phyloP scores from a whole-genome alignment of 2,329 filamentous ascomycete genomes.

The Ramichloridium luteum region DNA sequence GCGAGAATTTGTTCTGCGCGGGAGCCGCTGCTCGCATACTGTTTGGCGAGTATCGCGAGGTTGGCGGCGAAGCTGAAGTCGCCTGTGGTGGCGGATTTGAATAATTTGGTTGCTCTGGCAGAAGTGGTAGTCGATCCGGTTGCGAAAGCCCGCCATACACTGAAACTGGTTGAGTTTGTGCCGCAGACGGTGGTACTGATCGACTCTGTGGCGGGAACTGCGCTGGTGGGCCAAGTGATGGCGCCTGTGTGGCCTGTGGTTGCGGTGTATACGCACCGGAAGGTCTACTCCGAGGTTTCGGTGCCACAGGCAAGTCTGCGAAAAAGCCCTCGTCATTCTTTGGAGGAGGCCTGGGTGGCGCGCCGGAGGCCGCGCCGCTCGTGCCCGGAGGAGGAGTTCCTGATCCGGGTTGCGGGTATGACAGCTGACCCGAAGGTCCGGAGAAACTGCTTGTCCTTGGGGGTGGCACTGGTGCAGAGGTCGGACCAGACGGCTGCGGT shows the following conservation, averaged over 20 bases:
- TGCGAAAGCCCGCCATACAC: slow-evolving; percentile 25
- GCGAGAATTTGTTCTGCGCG: slow-evolving; percentile 13
- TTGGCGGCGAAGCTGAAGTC: slow-evolving; percentile 10
- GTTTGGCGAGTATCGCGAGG: slow-evolving; percentile 16
- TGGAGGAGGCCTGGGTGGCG: slow-evolving; percentile 13
- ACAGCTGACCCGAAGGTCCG: slow-evolving; percentile 6
- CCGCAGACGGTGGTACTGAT: slow-evolving; percentile 8
- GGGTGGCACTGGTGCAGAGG: slow-evolving; percentile 33
- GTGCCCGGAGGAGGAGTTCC: slow-evolving; percentile 8
- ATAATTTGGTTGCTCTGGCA: slow-evolving; percentile 28
- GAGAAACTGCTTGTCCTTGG: slow-evolving; percentile 47
- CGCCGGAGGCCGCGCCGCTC: slow-evolving; percentile 5
- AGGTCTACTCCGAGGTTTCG: slow-evolving; percentile 27
- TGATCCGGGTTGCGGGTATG: slow-evolving; percentile 5
- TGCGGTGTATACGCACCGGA: slow-evolving; percentile 19
- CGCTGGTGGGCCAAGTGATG: slow-evolving; percentile 5
- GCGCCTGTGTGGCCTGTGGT: slow-evolving; percentile 7
- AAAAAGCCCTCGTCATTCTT: slow-evolving; percentile 33
- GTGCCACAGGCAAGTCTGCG: slow-evolving; percentile 34
- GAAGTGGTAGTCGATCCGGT: slow-evolving; percentile 30
- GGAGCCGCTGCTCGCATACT: slow-evolving; percentile 13
- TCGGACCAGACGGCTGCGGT: slow-evolving; percentile 18
- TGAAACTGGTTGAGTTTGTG: slow-evolving; percentile 14
- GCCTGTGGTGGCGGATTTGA: slow-evolving; percentile 5
- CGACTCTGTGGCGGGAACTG: slow-evolving; percentile 9